phyloP scores from a whole-genome alignment of 192 early-diverging fungal genomes.

The Podila clonocystis region DNA sequence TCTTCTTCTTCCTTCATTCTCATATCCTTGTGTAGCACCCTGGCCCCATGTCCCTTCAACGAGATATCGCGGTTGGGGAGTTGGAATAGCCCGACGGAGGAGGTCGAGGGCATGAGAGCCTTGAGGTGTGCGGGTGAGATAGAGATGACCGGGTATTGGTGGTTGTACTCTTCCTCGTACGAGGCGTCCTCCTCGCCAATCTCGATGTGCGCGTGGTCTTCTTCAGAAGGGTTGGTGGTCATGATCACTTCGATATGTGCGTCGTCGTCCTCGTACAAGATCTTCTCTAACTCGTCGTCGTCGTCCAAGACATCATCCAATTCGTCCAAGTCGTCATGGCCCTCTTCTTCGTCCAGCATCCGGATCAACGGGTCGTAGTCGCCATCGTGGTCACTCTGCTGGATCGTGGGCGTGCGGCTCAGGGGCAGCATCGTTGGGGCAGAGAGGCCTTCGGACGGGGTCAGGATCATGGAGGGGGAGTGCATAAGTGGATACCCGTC shows the following conservation, averaged over 20 bases:
- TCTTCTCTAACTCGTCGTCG: background rate
- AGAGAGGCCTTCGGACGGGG: background rate
- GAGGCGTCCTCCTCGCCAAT: slow-evolving; percentile 6
- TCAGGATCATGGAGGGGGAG: slow-evolving; percentile 11
- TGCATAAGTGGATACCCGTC: slow-evolving; percentile 35
- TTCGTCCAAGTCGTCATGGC: background rate
- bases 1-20: background rate
- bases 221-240: too few species aligned
- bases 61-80: slow-evolving; percentile 27
- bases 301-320: background rate
- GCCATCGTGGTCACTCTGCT: slow-evolving; percentile 10
- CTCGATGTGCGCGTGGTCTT: too few species aligned
- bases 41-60: background rate
- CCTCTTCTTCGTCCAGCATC: background rate
- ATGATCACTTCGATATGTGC: too few species aligned
- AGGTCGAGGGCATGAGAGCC: background rate
- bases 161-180: slow-evolving; percentile 17
- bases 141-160: slow-evolving; percentile 16
- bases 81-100: slow-evolving; percentile 5
- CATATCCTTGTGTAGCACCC: background rate
- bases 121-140: slow-evolving; percentile 4
- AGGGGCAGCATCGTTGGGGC: slow-evolving; percentile 21
- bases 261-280: background rate
- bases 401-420: slow-evolving; percentile 27
- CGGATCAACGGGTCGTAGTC: background rate